Percentiles rank a stretch among this genome's conserved stretches.
Conservation (phyloP, 1,139 yeast genomes). For the Pneumocystis wakefieldiae region DNA sequence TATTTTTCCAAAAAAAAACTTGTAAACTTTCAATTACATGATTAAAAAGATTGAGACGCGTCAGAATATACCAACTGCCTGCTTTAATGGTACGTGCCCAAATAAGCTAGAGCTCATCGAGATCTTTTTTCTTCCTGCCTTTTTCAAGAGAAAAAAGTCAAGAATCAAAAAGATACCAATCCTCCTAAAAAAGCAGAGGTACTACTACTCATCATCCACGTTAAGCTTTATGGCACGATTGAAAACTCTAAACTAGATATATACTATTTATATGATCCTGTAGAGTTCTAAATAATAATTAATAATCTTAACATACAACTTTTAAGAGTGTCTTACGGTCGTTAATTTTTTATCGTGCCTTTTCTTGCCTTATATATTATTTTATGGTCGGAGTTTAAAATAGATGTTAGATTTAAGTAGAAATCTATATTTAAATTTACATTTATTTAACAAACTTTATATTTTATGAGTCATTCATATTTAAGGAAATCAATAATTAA, state of each 20-base stretch:
- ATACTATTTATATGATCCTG: background rate
- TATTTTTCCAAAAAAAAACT: background rate
- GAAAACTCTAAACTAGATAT: background rate
- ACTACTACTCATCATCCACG: background rate
- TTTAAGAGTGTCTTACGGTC: background rate
- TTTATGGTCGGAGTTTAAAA: background rate
- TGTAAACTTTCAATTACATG: background rate
- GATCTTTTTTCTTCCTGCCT: background rate
- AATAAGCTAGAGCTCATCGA: background rate
- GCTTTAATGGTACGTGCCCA: background rate
- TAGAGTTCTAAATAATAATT: background rate
- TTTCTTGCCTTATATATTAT: background rate
- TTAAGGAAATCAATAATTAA: too few species aligned
- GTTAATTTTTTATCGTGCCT: background rate
- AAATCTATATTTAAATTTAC: too few species aligned
- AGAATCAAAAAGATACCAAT: background rate
- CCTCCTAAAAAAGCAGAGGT: background rate
- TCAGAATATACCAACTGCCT: conserved; percentile 1
- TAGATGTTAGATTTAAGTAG: too few species aligned
- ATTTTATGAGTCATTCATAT: too few species aligned
- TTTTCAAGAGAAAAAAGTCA: background rate
- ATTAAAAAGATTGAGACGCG: background rate
- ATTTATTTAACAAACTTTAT: too few species aligned
- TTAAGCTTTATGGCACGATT: conserved; percentile 1
- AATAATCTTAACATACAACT: background rate